A percentile compares a stretch with the other conserved stretches of the same genome.
phyloP scores from a whole-genome alignment of 148 eudicot genomes.

The Silene conica region DNA sequence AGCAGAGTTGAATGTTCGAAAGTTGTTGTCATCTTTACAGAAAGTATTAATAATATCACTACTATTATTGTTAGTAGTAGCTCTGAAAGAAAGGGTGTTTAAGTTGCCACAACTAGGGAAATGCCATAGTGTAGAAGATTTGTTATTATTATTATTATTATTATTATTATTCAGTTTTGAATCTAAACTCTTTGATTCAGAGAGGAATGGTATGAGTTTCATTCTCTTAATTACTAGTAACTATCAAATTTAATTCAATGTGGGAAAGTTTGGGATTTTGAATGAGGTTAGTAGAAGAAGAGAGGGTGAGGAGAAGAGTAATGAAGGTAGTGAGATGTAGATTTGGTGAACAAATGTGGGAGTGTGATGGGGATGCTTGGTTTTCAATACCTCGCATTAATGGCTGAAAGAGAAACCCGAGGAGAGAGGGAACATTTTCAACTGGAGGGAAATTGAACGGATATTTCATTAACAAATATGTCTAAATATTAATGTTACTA shows the following conservation, averaged over 20 bases:
- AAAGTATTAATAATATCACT: too few species aligned
- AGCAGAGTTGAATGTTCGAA: conserved; percentile 40
- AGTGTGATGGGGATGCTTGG: conserved; percentile 11
- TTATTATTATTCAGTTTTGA: conserved; percentile 6
- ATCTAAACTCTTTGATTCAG: conserved; percentile 36
- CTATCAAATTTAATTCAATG: neutral
- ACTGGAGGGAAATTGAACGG: neutral
- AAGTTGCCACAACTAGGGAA: conserved; percentile 55
- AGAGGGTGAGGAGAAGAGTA: neutral
- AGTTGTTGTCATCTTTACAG: conserved; percentile 22
- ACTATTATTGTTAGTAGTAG: too few species aligned
- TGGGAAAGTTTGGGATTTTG: neutral
- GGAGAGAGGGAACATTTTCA: conserved; percentile 5
- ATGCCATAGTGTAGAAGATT: neutral
- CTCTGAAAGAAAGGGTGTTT: conserved; percentile 68
- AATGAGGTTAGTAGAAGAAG: conserved; percentile 12
- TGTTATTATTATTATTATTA: too few species aligned
- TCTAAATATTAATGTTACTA: neutral
- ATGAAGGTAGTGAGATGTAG: conserved; percentile 15
- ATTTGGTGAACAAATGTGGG: conserved; percentile 14
- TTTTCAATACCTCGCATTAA: conserved; percentile 29
- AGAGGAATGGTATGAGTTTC: conserved; percentile 56
- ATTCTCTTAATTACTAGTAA: conserved; percentile 27
- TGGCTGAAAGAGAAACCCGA: conserved; percentile 15
- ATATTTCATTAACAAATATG: neutral